Conservation (phyloP, 1,284 basidiomycete species). For the Rhodofomes roseus region DNA sequence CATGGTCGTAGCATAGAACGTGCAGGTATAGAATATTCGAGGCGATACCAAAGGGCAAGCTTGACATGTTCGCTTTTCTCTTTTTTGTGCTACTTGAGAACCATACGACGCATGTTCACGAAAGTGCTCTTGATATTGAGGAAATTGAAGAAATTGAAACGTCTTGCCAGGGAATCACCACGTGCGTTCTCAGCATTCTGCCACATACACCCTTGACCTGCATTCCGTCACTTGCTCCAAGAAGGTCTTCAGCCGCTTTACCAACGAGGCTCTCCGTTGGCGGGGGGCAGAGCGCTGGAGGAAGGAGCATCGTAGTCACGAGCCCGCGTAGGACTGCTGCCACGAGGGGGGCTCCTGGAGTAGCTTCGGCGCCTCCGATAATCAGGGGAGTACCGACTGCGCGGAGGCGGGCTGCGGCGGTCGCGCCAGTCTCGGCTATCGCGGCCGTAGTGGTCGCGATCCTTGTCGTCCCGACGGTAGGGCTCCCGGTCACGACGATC, state of each 20-base stretch:
- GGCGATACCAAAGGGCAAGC: slow-evolving; percentile 33
- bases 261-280: slow-evolving; percentile 28
- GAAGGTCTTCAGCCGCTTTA: slow-evolving; percentile 17
- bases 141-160: slow-evolving; percentile 21
- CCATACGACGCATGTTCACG: slow-evolving; percentile 23
- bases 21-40: slow-evolving; percentile 19
- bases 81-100: slow-evolving; percentile 36
- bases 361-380: slow-evolving; percentile 71
- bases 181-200: slow-evolving; percentile 28
- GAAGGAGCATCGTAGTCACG: slow-evolving; percentile 40
- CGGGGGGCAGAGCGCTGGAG: slow-evolving; percentile 20
- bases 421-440: slow-evolving; percentile 47
- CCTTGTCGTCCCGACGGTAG: slow-evolving; percentile 44
- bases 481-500: slow-evolving; percentile 50
- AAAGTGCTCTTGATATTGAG: slow-evolving; percentile 27
- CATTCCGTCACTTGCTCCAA: slow-evolving; percentile 14
- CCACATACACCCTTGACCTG: slow-evolving; percentile 25
- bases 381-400: slow-evolving; percentile 68
- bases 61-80: slow-evolving; percentile 43
- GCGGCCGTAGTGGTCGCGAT: slow-evolving; percentile 47
- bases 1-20: slow-evolving; percentile 18
- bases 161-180: slow-evolving; percentile 23
- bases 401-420: slow-evolving; percentile 64
- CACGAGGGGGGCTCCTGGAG: slow-evolving; percentile 73
- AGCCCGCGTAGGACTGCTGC: slow-evolving; percentile 58